Conservation (phyloP, 768 basidiomycete genomes). For the Cystofilobasidium ferigula region DNA sequence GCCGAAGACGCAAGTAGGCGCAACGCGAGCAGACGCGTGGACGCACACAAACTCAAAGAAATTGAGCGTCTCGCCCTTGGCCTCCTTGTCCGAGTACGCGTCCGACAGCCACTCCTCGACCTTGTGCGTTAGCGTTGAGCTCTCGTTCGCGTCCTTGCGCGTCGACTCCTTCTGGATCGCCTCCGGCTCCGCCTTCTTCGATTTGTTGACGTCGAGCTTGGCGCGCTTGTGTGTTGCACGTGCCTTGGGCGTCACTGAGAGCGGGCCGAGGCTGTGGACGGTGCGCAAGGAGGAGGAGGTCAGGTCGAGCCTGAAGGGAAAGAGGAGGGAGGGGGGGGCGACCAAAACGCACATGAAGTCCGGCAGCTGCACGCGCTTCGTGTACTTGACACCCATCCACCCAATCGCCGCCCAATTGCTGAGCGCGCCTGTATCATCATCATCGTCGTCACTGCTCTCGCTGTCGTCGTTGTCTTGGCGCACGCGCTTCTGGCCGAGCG, state of each 20-base stretch:
- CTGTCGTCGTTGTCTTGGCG: constrained; percentile 12
- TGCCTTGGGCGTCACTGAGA: constrained; percentile 75
- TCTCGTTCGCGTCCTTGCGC: constrained; percentile 55
- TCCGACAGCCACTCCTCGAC: constrained; percentile 52
- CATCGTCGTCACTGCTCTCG: constrained; percentile 42
- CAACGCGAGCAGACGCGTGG: neutral
- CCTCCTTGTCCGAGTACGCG: constrained; percentile 34
- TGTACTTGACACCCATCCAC: constrained; percentile 67
- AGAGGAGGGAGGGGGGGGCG: neutral
- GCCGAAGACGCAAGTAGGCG: neutral
- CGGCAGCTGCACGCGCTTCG: constrained; percentile 63
- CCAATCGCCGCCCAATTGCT: constrained; percentile 76
- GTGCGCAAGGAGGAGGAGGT: constrained; percentile 52
- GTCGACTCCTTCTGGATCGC: constrained; percentile 57
- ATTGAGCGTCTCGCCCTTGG: constrained; percentile 45
- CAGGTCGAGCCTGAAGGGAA: constrained; percentile 55
- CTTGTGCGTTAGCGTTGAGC: constrained; percentile 62
- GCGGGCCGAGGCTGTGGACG: constrained; percentile 73
- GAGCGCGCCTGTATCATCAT: constrained; percentile 22
- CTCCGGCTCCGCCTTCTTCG: constrained; percentile 49
- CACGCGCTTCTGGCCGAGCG: constrained; percentile 27
- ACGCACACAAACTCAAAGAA: constrained; percentile 61
- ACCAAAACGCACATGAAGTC: constrained; percentile 76
- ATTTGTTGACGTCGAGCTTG: constrained; percentile 50
- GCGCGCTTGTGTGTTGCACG: constrained; percentile 51